These are phyloP conservation scores for Amanita muscaria DNA, from an alignment of 768 basidiomycete genomes.

Conservation along the genomic window DNA sequence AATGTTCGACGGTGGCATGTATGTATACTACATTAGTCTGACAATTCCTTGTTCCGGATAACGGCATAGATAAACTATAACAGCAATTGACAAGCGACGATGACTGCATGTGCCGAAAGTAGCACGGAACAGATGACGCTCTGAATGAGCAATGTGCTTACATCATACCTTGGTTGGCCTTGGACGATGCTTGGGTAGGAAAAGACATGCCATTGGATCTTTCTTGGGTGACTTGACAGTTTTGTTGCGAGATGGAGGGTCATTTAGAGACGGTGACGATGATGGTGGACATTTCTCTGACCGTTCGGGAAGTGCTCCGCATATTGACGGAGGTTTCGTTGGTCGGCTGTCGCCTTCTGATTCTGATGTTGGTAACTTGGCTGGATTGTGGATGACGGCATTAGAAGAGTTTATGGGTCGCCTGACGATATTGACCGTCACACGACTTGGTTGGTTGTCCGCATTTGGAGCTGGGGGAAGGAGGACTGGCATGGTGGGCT, in stretches of 20 bases:
- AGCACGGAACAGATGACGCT: neutral
- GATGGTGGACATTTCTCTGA: too few species aligned
- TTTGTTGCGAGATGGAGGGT: constrained; percentile 28
- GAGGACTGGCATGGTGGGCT: constrained; percentile 24
- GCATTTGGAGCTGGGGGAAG: constrained; percentile 27
- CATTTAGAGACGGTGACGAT: constrained; percentile 14
- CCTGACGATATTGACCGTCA: constrained; percentile 44
- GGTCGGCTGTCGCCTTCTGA: constrained; percentile 4
- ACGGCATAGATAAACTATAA: too few species aligned
- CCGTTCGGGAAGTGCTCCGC: too few species aligned
- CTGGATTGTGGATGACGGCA: neutral
- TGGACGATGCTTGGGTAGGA: constrained; percentile 71
- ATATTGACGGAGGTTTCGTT: constrained; percentile 13
- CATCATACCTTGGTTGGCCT: constrained; percentile 22
- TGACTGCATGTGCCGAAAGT: neutral
- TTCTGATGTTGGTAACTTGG: constrained; percentile 2
- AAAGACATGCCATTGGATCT: constrained; percentile 53
- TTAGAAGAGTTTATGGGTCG: constrained; percentile 20
- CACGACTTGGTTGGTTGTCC: constrained; percentile 27
- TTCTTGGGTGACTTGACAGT: constrained; percentile 38
- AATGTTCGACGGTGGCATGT: too few species aligned
- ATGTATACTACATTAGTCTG: too few species aligned
- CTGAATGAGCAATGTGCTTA: neutral
- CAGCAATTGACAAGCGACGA: too few species aligned
- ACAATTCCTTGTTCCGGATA: too few species aligned